Conservation (phyloP, 73 alveolate species). For the Stentor roeselii region DNA sequence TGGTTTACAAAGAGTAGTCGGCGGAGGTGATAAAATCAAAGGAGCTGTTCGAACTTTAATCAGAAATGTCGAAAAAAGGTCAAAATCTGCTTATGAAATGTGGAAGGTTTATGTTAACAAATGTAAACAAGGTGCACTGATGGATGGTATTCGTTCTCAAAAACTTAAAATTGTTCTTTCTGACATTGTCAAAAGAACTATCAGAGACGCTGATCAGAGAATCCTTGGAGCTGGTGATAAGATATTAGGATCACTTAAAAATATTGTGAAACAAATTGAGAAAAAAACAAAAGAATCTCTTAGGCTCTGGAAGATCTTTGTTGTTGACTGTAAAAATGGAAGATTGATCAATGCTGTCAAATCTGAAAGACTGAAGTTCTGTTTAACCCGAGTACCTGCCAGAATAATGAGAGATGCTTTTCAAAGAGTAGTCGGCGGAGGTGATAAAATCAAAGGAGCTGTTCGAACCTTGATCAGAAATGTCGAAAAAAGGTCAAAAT, state of each 20-base stretch:
- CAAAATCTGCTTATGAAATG: not conserved
- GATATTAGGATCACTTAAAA: not conserved
- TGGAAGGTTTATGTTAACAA: not conserved
- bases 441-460: not conserved
- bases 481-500: not conserved
- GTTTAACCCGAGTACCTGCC: not conserved
- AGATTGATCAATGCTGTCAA: not conserved
- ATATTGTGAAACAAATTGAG: not conserved
- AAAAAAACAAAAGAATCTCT: not conserved
- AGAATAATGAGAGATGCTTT: not conserved
- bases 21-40: not conserved
- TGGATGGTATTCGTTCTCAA: not conserved
- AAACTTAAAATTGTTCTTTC: not conserved
- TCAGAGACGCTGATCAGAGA: not conserved
- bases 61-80: not conserved
- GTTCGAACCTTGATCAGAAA: not conserved
- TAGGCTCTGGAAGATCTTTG: not conserved
- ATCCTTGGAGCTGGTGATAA: not conserved
- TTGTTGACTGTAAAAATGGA: not conserved
- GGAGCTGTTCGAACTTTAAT: not conserved
- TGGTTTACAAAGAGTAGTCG: not conserved
- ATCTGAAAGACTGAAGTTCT: not conserved
- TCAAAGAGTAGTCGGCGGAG: not conserved
- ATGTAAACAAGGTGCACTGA: not conserved
- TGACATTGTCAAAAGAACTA: not conserved